Conservation (phyloP, 139 green algal species). For the Astrephomene gubernaculifera region DNA sequence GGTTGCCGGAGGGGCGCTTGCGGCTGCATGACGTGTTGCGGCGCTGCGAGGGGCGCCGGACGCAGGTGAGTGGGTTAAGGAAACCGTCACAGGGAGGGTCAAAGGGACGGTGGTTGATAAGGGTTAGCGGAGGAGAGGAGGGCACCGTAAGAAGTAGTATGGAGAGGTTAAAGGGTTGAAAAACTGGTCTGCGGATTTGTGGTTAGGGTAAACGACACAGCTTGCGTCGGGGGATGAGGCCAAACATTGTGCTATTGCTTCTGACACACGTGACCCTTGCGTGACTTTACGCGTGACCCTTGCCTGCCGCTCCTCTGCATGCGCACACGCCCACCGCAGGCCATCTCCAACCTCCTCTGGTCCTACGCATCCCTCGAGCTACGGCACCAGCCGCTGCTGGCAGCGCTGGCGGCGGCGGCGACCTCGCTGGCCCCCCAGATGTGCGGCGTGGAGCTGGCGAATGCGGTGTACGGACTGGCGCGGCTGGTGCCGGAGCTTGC, state of each 20-base stretch:
- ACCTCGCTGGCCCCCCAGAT: neutral
- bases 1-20: neutral
- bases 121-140: too few species aligned
- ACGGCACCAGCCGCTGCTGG: neutral
- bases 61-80: slow-evolving; percentile 21
- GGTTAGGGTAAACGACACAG: too few species aligned
- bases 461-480: neutral
- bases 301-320: neutral
- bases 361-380: neutral
- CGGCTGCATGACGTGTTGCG: neutral
- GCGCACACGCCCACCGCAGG: neutral
- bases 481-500: neutral
- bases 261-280: too few species aligned
- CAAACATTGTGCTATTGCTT: too few species aligned
- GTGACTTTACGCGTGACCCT: too few species aligned
- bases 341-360: slow-evolving; percentile 1
- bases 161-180: too few species aligned
- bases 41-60: neutral
- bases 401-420: neutral
- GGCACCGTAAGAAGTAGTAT: too few species aligned
- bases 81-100: too few species aligned
- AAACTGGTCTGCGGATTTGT: too few species aligned
- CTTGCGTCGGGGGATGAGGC: too few species aligned
- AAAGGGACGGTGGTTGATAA: too few species aligned
- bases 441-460: slow-evolving; percentile 19